Percentiles rank a stretch among this genome's conserved stretches.
These are phyloP conservation scores for Gamarada debralockiae DNA, from an alignment of 495 filamentous ascomycete species.

Conservation along the genomic window DNA sequence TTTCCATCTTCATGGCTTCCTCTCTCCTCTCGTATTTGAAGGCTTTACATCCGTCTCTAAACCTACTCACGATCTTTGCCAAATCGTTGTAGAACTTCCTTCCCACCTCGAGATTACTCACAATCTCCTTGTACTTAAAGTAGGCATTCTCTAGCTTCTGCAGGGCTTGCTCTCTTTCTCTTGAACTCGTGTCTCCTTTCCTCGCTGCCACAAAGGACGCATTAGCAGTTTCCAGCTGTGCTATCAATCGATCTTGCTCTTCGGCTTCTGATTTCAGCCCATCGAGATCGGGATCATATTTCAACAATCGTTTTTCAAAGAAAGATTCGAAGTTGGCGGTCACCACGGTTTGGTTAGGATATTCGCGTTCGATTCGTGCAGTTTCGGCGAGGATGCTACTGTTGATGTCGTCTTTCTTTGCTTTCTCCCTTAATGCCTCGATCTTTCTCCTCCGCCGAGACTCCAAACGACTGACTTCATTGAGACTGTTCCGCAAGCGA, in stretches of 20 bases:
- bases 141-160: slow-evolving; percentile 91
- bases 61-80: slow-evolving; percentile 73
- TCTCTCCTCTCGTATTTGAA: slow-evolving; percentile 77
- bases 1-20: slow-evolving; percentile 76
- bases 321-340: slow-evolving; percentile 87
- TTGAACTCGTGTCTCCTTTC: slow-evolving; percentile 64
- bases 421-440: slow-evolving; percentile 71
- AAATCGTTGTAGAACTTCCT: slow-evolving; percentile 97
- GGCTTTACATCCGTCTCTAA: slow-evolving; percentile 70
- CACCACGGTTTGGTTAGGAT: slow-evolving; percentile 74
- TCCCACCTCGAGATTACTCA: slow-evolving; percentile 82
- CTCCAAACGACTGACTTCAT: slow-evolving; percentile 79
- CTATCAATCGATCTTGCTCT: slow-evolving; percentile 70
- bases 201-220: slow-evolving; percentile 68
- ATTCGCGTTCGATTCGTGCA: slow-evolving; percentile 77
- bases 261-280: slow-evolving; percentile 64
- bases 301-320: slow-evolving; percentile 73
- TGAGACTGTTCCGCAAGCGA: slow-evolving; percentile 69
- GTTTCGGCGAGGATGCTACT: slow-evolving; percentile 75
- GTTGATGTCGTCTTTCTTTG: slow-evolving; percentile 86
- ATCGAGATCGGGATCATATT: slow-evolving; percentile 74
- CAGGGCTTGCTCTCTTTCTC: slow-evolving; percentile 78
- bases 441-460: slow-evolving; percentile 70
- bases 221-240: slow-evolving; percentile 70
- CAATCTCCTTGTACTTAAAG: slow-evolving; percentile 90